phyloP scores from a whole-genome alignment of 352 stramenopile genomes.

The Globisporangium nodosum region DNA sequence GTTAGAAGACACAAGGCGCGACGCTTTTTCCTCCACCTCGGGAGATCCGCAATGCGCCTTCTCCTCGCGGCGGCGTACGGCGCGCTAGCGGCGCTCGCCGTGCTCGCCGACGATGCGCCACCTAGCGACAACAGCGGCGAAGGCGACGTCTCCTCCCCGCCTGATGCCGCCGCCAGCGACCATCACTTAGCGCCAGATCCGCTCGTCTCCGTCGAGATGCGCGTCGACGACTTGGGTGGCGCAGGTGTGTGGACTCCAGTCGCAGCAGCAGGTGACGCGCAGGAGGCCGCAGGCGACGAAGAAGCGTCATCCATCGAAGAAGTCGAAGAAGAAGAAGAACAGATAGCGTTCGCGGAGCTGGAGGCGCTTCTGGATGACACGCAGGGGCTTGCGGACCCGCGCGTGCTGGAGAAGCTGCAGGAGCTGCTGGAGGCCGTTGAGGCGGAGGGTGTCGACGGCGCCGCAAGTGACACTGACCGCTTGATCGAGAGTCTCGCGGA shows the following conservation, averaged over 20 bases:
- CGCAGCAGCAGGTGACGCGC: not conserved
- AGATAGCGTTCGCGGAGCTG: constrained; percentile 12
- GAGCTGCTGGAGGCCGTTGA: constrained; percentile 17
- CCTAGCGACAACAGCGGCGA: not conserved
- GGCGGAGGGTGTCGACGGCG: not conserved
- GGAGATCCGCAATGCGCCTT: too few species aligned
- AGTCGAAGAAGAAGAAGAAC: not conserved
- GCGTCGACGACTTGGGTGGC: not conserved
- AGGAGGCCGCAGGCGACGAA: not conserved
- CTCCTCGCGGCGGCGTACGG: too few species aligned
- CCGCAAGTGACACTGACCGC: not conserved
- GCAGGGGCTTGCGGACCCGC: constrained; percentile 12
- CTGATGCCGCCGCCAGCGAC: too few species aligned
- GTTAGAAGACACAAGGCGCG: too few species aligned
- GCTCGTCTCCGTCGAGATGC: not conserved
- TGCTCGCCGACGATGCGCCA: too few species aligned
- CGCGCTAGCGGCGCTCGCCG: too few species aligned
- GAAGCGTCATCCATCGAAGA: not conserved
- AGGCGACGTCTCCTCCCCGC: too few species aligned
- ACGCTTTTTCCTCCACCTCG: too few species aligned
- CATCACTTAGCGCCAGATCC: not conserved
- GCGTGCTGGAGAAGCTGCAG: constrained; percentile 18
- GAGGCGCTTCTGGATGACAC: constrained; percentile 14
- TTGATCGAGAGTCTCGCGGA: constrained; percentile 14
- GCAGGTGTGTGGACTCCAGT: not conserved